phyloP scores from a whole-genome alignment of 768 basidiomycete species.

The Pisolithus marmoratus region DNA sequence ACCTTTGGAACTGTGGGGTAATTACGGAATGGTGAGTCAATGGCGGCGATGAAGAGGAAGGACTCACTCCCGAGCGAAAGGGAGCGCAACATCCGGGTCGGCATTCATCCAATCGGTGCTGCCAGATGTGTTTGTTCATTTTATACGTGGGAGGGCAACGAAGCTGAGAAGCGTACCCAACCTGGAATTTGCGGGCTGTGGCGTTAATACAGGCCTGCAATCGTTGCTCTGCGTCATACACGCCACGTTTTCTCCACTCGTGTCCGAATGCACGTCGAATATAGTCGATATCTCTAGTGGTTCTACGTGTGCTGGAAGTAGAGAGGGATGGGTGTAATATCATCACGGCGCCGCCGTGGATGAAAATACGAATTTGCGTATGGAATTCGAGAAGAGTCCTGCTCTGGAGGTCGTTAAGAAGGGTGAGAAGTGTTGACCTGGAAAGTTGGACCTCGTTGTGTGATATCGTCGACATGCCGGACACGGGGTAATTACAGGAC shows the following conservation, averaged over 20 bases:
- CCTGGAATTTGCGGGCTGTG: slow-evolving; percentile 43
- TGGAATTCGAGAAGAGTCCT: slow-evolving; percentile 43
- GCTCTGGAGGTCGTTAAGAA: slow-evolving; percentile 49
- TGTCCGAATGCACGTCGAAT: slow-evolving; percentile 54
- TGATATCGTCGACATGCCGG: neutral
- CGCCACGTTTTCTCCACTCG: slow-evolving; percentile 46
- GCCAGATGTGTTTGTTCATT: neutral
- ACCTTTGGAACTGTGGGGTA: slow-evolving; percentile 14
- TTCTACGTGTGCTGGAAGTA: slow-evolving; percentile 37
- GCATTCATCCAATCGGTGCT: slow-evolving; percentile 71
- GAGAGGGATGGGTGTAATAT: slow-evolving; percentile 49
- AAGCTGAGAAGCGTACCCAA: slow-evolving; percentile 36
- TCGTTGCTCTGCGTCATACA: slow-evolving; percentile 48
- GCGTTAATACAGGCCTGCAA: slow-evolving; percentile 50
- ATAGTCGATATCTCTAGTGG: slow-evolving; percentile 66
- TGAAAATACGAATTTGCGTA: slow-evolving; percentile 51
- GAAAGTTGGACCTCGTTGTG: slow-evolving; percentile 34
- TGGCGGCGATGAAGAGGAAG: slow-evolving; percentile 1
- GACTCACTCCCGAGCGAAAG: slow-evolving; percentile 58
- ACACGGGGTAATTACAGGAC: no score
- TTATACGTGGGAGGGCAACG: neutral
- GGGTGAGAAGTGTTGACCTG: slow-evolving; percentile 30
- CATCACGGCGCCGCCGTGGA: slow-evolving; percentile 74
- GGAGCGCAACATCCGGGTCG: slow-evolving; percentile 66
- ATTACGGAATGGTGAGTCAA: neutral